Conservation (phyloP, 345 rosid species). For the Erodium maritimum region DNA sequence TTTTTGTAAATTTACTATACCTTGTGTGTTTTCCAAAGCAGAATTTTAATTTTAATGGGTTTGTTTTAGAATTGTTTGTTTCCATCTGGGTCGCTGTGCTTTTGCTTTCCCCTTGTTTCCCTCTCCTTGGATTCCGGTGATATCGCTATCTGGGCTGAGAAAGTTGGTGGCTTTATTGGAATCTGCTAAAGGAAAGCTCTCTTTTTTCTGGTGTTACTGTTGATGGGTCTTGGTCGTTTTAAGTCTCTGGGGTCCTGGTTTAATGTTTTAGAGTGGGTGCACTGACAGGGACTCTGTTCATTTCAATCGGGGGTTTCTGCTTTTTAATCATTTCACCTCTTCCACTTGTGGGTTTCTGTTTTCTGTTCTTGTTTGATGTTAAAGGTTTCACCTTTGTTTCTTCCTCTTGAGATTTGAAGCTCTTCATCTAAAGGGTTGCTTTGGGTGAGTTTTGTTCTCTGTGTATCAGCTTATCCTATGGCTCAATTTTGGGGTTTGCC, state of each 20-base stretch:
- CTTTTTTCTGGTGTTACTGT: conserved; percentile 9
- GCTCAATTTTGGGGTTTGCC: neutral
- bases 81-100: conserved; percentile 18
- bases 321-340: conserved; percentile 3
- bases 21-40: neutral
- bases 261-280: too few species aligned
- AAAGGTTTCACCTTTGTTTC: neutral
- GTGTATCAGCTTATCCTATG: neutral
- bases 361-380: neutral
- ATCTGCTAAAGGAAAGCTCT: conserved; percentile 11
- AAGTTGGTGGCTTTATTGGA: conserved; percentile 33
- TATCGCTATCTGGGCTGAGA: conserved; percentile 10
- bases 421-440: conserved; percentile 1
- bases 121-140: conserved; percentile 25
- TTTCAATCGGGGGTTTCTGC: conserved; percentile 6
- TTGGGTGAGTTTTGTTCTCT: conserved; percentile 1
- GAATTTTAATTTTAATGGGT: neutral
- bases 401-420: neutral
- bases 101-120: conserved; percentile 10
- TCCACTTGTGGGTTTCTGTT: conserved; percentile 1
- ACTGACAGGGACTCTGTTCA: neutral
- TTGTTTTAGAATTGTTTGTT: conserved; percentile 13
- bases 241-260: conserved; percentile 10
- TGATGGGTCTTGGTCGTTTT: conserved; percentile 16
- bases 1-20: too few species aligned